phyloP scores from a whole-genome alignment of 192 early-diverging fungal genomes.

The Gigaspora rosea region DNA sequence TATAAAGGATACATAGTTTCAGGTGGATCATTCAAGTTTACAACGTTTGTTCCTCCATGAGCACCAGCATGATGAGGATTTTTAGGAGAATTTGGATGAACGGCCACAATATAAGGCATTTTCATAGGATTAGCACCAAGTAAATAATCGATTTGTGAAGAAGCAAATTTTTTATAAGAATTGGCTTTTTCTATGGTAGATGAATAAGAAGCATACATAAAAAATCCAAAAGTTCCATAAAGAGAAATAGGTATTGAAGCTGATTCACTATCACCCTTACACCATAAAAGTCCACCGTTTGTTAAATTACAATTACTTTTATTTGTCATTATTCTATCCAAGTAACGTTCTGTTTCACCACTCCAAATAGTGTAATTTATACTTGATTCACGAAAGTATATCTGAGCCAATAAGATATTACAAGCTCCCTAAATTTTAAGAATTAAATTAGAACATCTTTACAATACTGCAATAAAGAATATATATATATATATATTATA shows the following conservation, averaged over 20 bases:
- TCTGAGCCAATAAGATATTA: constrained; percentile 47
- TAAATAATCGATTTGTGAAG: not conserved
- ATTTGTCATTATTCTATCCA: constrained; percentile 41
- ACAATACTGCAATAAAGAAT: too few species aligned
- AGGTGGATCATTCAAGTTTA: constrained; percentile 41
- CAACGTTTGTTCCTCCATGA: constrained; percentile 48
- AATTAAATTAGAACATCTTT: too few species aligned
- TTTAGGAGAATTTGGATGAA: constrained; percentile 29
- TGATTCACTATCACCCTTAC: constrained; percentile 28
- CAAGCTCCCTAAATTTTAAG: not conserved
- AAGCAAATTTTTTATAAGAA: not conserved
- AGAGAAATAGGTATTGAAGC: constrained; percentile 34
- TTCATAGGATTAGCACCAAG: not conserved
- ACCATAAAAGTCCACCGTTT: constrained; percentile 49
- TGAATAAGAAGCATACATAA: constrained; percentile 30
- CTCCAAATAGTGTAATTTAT: constrained; percentile 36
- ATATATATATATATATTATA: too few species aligned
- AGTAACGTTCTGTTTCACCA: constrained; percentile 36
- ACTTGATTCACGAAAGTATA: constrained; percentile 26
- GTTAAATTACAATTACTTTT: constrained; percentile 37
- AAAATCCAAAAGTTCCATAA: constrained; percentile 38
- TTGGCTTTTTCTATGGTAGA: not conserved
- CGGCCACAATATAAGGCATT: not conserved
- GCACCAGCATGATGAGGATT: constrained; percentile 62
- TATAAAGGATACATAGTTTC: constrained; percentile 46